Evolutionary conservation across 2,329 filamentous ascomycete genomes (phyloP), one percentile per base, ranked within the genome.

Genomic region (Exserohilum rostratum): DNA sequence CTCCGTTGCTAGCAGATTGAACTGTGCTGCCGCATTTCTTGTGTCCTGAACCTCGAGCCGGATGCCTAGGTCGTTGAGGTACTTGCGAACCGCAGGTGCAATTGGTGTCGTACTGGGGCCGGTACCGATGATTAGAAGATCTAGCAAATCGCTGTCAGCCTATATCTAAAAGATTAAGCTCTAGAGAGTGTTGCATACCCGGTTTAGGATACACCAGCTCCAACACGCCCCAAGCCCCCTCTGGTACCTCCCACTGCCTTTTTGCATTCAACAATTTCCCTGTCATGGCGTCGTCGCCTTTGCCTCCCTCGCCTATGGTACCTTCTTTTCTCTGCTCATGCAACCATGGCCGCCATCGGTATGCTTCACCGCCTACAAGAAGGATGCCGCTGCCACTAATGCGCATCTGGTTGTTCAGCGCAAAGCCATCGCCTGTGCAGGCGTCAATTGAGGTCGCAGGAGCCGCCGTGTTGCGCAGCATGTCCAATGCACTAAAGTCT

Each of bases 1-100:
- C 79, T 99, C 95, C 15, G 92, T 98, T n/a, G 92, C 93, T 50
- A 99, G 79, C 68, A 99, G 74, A 72, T 99, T 99, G 76, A 95
- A 99, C 74, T 97, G 92, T 30, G 93, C 89, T 1, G 93, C 91
- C 7, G 95, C 95, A 76, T 98, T 98, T 60, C 91, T 83, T 29
- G 95, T 98, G 77, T 98, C 95, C 69, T 93, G 84, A 3, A 97
- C 83, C 69, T 99, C 95, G 5, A 98, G 82, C 53, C 91, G 83
- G 64, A 98, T 90, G 0, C 95, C 95, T 37, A 98, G 76, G 27
- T 85, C 83, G 58, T 88, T 89, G 52, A 99, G 86, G 64, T 87
- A 82, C 54, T 82, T 82, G 64, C 89, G 87, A 38, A 91, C 90
- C 64, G 86, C 82, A 0, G 90, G 90, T 51, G 89, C 90, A 6